These are phyloP conservation scores for Colletotrichum truncatum DNA, from an alignment of 2,329 filamentous ascomycete genomes.

Conservation along the genomic window DNA sequence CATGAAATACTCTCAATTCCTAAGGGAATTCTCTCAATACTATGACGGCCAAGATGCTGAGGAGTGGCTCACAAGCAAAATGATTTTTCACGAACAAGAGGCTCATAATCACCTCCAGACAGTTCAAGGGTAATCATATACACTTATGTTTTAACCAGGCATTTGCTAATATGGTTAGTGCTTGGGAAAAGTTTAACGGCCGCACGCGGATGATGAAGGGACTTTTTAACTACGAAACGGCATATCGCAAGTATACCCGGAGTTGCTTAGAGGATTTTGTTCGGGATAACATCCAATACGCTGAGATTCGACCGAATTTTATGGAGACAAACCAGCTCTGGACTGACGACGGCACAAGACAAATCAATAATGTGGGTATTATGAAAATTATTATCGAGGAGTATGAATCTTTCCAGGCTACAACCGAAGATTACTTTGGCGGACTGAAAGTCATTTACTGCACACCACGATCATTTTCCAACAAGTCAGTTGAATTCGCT, in stretches of 20 bases:
- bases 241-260: constrained; percentile 69
- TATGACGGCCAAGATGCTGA: constrained; percentile 42
- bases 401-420: constrained; percentile 55
- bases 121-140: constrained; percentile 58
- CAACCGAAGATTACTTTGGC: constrained; percentile 58
- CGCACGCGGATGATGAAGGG: constrained; percentile 79
- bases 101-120: constrained; percentile 62
- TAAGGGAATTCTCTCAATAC: constrained; percentile 43
- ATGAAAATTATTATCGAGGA: constrained; percentile 68
- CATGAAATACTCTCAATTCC: constrained; percentile 55
- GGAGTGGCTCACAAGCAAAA: constrained; percentile 69
- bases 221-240: constrained; percentile 72
- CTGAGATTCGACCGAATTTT: constrained; percentile 76
- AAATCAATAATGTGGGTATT: constrained; percentile 65
- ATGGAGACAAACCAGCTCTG: constrained; percentile 71
- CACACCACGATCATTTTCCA: constrained; percentile 69
- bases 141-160: background rate
- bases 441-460: constrained; percentile 79
- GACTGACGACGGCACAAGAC: constrained; percentile 60
- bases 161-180: constrained; percentile 43
- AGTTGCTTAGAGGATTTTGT: constrained; percentile 69
- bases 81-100: constrained; percentile 69
- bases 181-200: constrained; percentile 72
- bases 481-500: constrained; percentile 55
- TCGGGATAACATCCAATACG: constrained; percentile 74